phyloP scores from a whole-genome alignment of 371 early-diverging fungal species.

The Apophysomyces sp. region DNA sequence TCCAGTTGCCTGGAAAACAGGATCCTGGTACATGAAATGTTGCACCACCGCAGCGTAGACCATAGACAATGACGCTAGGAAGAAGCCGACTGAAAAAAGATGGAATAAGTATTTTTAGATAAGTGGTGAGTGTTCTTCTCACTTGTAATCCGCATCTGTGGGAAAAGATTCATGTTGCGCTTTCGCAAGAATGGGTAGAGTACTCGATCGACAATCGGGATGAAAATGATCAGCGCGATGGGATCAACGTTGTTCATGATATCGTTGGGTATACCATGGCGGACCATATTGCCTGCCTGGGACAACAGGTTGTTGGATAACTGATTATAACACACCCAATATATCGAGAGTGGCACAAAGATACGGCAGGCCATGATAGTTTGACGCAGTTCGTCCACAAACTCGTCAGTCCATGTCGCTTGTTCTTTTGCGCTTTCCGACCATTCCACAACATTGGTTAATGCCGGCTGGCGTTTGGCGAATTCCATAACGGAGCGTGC shows the following conservation, averaged over 20 bases:
- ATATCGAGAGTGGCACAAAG: constrained; percentile 65
- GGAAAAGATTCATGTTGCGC: constrained; percentile 22
- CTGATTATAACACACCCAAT: constrained; percentile 77
- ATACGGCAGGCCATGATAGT: constrained; percentile 69
- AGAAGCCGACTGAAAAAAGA: constrained; percentile 63
- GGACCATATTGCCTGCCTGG: constrained; percentile 64
- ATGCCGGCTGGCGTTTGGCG: constrained; percentile 48
- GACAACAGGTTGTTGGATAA: constrained; percentile 70
- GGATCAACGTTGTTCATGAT: constrained; percentile 70
- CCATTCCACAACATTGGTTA: constrained; percentile 45
- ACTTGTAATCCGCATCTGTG: constrained; percentile 35
- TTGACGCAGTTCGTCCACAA: constrained; percentile 63
- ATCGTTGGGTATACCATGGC: constrained; percentile 47
- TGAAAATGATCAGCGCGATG: constrained; percentile 65
- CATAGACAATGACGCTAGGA: constrained; percentile 59
- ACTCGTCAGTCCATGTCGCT: constrained; percentile 59
- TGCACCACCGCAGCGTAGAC: constrained; percentile 70
- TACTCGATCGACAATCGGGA: constrained; percentile 65
- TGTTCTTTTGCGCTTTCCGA: constrained; percentile 33
- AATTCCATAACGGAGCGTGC: constrained; percentile 42
- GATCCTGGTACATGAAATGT: constrained; percentile 58
- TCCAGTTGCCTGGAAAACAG: constrained; percentile 16
- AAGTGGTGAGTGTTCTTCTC: constrained; percentile 21
- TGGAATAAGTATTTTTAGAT: constrained; percentile 26
- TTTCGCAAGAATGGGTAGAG: constrained; percentile 66